phyloP scores from a whole-genome alignment of 1,284 basidiomycete species.

The Naganishia albida region DNA sequence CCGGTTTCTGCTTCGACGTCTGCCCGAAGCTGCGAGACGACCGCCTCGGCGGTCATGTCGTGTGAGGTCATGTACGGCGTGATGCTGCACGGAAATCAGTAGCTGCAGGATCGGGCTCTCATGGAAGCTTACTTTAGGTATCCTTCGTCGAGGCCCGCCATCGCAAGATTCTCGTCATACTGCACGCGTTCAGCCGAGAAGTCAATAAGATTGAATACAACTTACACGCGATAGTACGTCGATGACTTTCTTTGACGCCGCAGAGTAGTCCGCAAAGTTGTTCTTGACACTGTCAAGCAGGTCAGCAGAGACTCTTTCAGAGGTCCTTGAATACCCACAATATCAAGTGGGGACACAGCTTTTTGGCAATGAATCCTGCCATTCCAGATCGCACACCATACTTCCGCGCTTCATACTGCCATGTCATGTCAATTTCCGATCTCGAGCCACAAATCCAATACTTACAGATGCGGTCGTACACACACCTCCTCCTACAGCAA shows the following conservation, averaged over 20 bases:
- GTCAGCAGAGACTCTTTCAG: background rate
- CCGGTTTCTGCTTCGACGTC: constrained; percentile 72
- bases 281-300: constrained; percentile 56
- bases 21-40: constrained; percentile 73
- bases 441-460: background rate
- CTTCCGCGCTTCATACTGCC: constrained; percentile 69
- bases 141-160: constrained; percentile 83
- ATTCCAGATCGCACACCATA: constrained; percentile 86
- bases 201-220: constrained; percentile 19
- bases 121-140: constrained; percentile 70
- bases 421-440: constrained; percentile 1
- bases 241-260: constrained; percentile 62
- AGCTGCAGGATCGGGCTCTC: background rate
- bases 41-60: constrained; percentile 66
- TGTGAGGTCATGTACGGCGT: constrained; percentile 69
- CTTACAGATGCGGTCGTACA: constrained; percentile 68
- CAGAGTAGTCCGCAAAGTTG: constrained; percentile 67
- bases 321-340: constrained; percentile 52
- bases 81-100: constrained; percentile 17
- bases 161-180: constrained; percentile 78
- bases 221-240: constrained; percentile 45
- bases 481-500: constrained; percentile 76
- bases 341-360: constrained; percentile 88
- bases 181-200: constrained; percentile 54
- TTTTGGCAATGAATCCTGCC: constrained; percentile 90